A percentile compares a stretch with the other conserved stretches of the same genome.
Conservation (phyloP, 371 early-diverging fungal species). For the Blyttiomyces sp. region DNA sequence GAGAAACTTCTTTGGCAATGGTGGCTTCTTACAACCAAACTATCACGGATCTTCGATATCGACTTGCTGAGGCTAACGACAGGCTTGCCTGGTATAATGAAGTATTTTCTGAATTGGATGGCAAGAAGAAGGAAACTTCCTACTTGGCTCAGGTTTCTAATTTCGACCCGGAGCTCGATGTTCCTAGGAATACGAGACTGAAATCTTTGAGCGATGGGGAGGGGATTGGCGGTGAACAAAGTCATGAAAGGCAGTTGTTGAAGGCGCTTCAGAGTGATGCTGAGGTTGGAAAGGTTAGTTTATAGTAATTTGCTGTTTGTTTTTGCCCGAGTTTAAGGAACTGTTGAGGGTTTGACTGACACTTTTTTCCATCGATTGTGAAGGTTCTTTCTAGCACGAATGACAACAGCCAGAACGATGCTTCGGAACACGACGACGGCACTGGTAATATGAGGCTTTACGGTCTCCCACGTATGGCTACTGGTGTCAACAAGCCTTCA, state of each 20-base stretch:
- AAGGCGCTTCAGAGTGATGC: conserved; percentile 32
- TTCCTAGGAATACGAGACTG: conserved; percentile 12
- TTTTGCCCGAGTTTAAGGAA: too few relatives aligned
- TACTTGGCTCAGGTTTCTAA: neutral
- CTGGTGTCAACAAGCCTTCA: conserved; percentile 5
- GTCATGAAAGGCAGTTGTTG: conserved; percentile 27
- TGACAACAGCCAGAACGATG: neutral
- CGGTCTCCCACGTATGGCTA: conserved; percentile 1
- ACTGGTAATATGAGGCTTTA: neutral
- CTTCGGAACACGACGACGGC: conserved; percentile 8
- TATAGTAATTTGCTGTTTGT: too few relatives aligned
- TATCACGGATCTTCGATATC: conserved; percentile 33
- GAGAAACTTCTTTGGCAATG: neutral
- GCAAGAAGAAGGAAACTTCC: conserved; percentile 6
- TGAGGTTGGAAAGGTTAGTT: conserved; percentile 23
- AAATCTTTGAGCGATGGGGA: conserved; percentile 1
- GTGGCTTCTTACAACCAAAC: conserved; percentile 25
- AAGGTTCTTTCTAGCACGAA: too few relatives aligned
- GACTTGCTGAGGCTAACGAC: conserved; percentile 41
- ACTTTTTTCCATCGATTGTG: too few relatives aligned
- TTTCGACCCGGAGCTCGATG: conserved; percentile 18
- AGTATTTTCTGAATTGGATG: conserved; percentile 27
- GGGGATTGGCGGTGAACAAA: conserved; percentile 16
- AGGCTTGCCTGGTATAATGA: conserved; percentile 47
- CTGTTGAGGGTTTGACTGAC: too few relatives aligned